These are phyloP conservation scores for Penicillium sp. DNA, from an alignment of 2,329 filamentous ascomycete species.

Conservation along the genomic window DNA sequence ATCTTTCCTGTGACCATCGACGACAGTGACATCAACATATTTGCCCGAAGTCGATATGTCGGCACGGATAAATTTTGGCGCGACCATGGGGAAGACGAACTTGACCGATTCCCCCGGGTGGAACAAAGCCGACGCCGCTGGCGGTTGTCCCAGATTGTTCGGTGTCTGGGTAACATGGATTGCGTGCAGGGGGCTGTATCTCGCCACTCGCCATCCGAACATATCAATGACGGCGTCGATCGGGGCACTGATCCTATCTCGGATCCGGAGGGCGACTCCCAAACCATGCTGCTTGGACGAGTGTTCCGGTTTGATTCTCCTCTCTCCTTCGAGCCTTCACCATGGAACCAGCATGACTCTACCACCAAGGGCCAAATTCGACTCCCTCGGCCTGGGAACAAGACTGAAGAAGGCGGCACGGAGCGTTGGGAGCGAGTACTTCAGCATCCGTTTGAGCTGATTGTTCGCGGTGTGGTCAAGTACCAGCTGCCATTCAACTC, in stretches of 20 bases:
- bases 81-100: conserved; percentile 26
- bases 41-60: conserved; percentile 88
- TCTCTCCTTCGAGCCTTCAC: conserved; percentile 83
- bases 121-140: conserved; percentile 36
- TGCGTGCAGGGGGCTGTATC: conserved; percentile 19
- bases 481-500: conserved; percentile 66
- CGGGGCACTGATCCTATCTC: conserved; percentile 61
- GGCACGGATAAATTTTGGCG: conserved; percentile 55
- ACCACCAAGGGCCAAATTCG: conserved; percentile 80
- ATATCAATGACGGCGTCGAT: conserved; percentile 44
- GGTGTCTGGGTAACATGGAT: conserved; percentile 22
- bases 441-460: conserved; percentile 87
- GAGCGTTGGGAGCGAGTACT: conserved; percentile 88
- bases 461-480: conserved; percentile 84
- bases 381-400: conserved; percentile 78
- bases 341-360: conserved; percentile 70
- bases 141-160: conserved; percentile 29
- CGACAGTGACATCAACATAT: conserved; percentile 85
- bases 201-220: conserved; percentile 11
- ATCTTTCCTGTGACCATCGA: conserved; percentile 82
- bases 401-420: conserved; percentile 75
- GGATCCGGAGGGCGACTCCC: conserved; percentile 57
- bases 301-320: conserved; percentile 85
- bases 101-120: conserved; percentile 30
- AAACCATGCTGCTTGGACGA: conserved; percentile 88